Evolutionary conservation across 768 basidiomycete species (phyloP).

Genomic region (Suillus subalutaceus): DNA sequence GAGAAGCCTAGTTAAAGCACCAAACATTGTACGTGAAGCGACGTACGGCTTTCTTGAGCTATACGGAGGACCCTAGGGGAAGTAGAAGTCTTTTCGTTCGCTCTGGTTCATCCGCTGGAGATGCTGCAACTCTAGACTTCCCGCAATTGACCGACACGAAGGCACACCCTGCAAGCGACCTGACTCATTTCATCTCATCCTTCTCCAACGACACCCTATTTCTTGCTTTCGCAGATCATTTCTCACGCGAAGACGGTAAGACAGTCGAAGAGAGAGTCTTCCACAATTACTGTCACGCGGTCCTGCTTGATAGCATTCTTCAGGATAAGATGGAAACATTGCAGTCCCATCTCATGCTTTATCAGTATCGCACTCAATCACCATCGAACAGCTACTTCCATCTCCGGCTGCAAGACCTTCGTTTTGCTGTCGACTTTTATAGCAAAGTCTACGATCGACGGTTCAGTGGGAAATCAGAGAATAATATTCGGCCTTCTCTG

Average conservation of each 20-base stretch:
- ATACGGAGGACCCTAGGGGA: slow-evolving; percentile 91
- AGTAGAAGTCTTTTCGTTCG: slow-evolving; percentile 90
- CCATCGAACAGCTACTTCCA: slow-evolving; percentile 63
- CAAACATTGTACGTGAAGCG: slow-evolving; percentile 93
- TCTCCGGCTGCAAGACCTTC: slow-evolving; percentile 70
- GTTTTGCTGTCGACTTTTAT: slow-evolving; percentile 78
- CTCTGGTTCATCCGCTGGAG: slow-evolving; percentile 82
- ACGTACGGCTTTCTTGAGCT: slow-evolving; percentile 88
- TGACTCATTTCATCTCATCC: slow-evolving; percentile 84
- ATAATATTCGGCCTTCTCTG: slow-evolving; percentile 65
- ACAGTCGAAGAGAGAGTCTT: slow-evolving; percentile 63
- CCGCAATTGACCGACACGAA: slow-evolving; percentile 72
- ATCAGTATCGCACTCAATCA: slow-evolving; percentile 64
- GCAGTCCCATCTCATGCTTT: slow-evolving; percentile 73
- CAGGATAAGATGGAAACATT: slow-evolving; percentile 86
- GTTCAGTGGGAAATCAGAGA: slow-evolving; percentile 73
- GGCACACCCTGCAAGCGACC: slow-evolving; percentile 68
- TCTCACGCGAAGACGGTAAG: slow-evolving; percentile 64
- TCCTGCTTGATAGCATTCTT: slow-evolving; percentile 84
- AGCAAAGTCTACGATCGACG: slow-evolving; percentile 71
- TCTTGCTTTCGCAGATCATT: slow-evolving; percentile 79
- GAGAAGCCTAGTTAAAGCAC: slow-evolving; percentile 64
- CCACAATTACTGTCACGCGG: slow-evolving; percentile 74
- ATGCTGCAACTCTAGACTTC: slow-evolving; percentile 84
- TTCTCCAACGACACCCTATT: slow-evolving; percentile 83